Evolutionary conservation across 2,329 filamentous ascomycete species (phyloP).

Genomic region (Penicillium rolfsii): DNA sequence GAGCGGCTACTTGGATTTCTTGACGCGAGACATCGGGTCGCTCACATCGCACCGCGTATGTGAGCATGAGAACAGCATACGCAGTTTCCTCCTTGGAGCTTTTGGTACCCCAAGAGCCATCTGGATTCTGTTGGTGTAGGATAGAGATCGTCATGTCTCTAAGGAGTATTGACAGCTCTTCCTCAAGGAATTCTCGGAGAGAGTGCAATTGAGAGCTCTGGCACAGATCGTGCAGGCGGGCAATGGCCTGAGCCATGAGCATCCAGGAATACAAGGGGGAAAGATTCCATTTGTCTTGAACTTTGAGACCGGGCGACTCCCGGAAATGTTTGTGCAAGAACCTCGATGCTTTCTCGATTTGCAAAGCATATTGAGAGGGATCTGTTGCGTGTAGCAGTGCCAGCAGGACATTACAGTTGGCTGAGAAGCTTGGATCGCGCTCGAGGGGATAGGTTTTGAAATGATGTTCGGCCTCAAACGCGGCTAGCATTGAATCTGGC

Average conservation of each 20-base stretch:
- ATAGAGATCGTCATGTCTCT: not conserved
- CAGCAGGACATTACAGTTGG: slow-evolving; percentile 42
- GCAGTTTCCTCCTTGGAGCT: slow-evolving; percentile 26
- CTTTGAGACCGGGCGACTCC: slow-evolving; percentile 34
- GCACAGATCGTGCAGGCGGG: slow-evolving; percentile 8
- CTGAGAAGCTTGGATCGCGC: slow-evolving; percentile 38
- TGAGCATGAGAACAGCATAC: slow-evolving; percentile 24
- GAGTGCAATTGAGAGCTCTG: not conserved
- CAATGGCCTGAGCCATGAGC: slow-evolving; percentile 13
- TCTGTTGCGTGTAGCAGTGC: slow-evolving; percentile 34
- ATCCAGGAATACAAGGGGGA: slow-evolving; percentile 34
- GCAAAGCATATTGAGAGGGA: not conserved
- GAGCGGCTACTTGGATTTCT: not conserved
- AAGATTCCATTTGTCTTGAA: slow-evolving; percentile 16
- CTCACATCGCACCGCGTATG: slow-evolving; percentile 7
- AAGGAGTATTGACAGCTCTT: not conserved
- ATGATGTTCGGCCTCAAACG: slow-evolving; percentile 35
- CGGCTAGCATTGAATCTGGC: slow-evolving; percentile 27
- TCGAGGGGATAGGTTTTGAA: slow-evolving; percentile 40
- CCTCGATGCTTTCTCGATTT: not conserved
- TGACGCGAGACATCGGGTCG: not conserved
- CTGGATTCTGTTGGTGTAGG: slow-evolving; percentile 10
- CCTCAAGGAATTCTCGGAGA: not conserved
- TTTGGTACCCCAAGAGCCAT: slow-evolving; percentile 23
- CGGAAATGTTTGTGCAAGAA: slow-evolving; percentile 5